These are phyloP conservation scores for Bathelium albidoporum DNA, from an alignment of 495 filamentous ascomycete species.

Conservation along the genomic window DNA sequence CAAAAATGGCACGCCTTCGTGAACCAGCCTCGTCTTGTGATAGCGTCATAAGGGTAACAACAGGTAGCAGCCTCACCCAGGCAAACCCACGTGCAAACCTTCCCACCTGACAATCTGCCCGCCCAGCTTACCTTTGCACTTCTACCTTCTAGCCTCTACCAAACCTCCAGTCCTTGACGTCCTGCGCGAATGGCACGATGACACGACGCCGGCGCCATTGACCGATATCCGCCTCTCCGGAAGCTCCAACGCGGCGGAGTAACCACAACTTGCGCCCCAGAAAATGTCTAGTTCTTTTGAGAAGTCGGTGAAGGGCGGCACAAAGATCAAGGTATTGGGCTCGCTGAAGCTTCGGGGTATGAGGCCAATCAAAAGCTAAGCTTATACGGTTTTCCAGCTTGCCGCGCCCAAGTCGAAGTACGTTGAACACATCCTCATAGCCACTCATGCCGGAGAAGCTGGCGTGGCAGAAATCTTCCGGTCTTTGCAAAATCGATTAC, in stretches of 20 bases:
- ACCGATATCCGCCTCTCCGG: not conserved
- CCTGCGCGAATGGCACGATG: not conserved
- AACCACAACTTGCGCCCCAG: not conserved
- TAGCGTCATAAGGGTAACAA: slow-evolving; percentile 3
- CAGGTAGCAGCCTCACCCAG: no score
- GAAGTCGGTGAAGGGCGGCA: slow-evolving; percentile 39
- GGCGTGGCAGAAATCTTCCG: slow-evolving; percentile 95
- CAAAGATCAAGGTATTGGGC: slow-evolving; percentile 63
- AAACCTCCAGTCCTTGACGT: not conserved
- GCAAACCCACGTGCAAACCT: not conserved
- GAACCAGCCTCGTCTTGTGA: not conserved
- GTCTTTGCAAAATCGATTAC: slow-evolving; percentile 73
- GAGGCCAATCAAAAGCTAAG: not conserved
- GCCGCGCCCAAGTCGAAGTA: slow-evolving; percentile 98
- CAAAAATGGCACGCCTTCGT: slow-evolving; percentile 1
- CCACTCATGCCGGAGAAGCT: slow-evolving; percentile 88
- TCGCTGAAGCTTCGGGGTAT: no score
- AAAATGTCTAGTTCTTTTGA: slow-evolving; percentile 36
- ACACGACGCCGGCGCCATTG: not conserved
- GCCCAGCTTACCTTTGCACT: not conserved
- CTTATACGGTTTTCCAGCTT: slow-evolving; percentile 43
- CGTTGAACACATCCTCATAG: slow-evolving; percentile 94
- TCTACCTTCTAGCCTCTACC: not conserved
- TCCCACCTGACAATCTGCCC: not conserved
- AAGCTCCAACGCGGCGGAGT: not conserved